Percentiles rank a stretch among this genome's conserved stretches.
Conservation (phyloP, 2,329 filamentous ascomycete genomes). For the Pseudogymnoascus sp. region DNA sequence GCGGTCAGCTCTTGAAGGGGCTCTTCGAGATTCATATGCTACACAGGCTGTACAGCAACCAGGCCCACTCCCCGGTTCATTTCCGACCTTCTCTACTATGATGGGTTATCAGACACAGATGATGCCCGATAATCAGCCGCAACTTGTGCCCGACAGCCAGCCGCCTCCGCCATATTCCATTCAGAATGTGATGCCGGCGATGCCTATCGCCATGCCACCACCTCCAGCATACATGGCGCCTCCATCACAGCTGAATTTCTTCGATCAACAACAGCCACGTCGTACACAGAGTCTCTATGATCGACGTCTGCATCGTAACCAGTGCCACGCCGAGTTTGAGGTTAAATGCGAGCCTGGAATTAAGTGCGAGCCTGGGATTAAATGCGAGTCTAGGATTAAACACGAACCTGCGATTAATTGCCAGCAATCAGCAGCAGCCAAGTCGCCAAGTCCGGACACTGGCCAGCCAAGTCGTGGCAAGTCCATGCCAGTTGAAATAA, state of each 20-base stretch:
- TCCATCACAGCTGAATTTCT: background rate
- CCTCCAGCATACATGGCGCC: background rate
- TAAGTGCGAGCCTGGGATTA: no score
- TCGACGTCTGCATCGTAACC: background rate
- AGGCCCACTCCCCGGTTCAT: background rate
- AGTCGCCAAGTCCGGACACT: background rate
- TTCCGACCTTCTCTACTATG: background rate
- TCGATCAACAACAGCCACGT: background rate
- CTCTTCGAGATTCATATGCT: background rate
- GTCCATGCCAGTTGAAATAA: conserved; percentile 1
- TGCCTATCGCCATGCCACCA: background rate
- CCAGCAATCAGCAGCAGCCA: background rate
- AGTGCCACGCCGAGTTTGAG: background rate
- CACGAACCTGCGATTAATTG: background rate
- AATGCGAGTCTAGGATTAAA: no score
- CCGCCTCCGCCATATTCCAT: background rate
- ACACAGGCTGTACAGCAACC: background rate
- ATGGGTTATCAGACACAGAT: background rate
- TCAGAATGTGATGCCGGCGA: background rate
- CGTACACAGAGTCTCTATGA: background rate
- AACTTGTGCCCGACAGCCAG: background rate
- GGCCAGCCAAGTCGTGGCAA: background rate
- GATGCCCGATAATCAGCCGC: background rate
- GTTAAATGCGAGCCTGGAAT: background rate
- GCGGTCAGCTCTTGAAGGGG: background rate